A percentile compares a stretch with the other conserved stretches of the same genome.
These are phyloP conservation scores for Raphanus hybrid DNA, from an alignment of 441 rosid species.

Conservation along the genomic window DNA sequence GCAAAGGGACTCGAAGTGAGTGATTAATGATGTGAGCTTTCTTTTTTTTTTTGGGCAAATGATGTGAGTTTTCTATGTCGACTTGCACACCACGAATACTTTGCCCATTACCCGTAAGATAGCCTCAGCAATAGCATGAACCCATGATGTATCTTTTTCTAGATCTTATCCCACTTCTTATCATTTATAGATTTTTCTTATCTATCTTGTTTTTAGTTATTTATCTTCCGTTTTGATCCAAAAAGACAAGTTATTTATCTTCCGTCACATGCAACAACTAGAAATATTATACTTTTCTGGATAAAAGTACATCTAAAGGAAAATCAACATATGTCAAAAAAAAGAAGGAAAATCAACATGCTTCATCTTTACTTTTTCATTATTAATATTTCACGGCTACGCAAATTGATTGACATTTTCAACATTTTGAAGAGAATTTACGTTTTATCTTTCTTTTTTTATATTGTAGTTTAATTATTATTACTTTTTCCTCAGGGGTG, in stretches of 20 bases:
- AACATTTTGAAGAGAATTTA: background rate
- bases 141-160: constrained; percentile 5
- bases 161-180: constrained; percentile 10
- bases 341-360: constrained; percentile 8
- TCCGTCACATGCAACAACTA: constrained; percentile 9
- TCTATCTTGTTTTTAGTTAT: constrained; percentile 4
- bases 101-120: constrained; percentile 27
- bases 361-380: constrained; percentile 17
- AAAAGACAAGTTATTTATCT: background rate
- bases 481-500: background rate
- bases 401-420: background rate
- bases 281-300: background rate
- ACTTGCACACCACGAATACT: constrained; percentile 40
- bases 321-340: background rate
- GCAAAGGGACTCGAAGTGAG: constrained; percentile 9
- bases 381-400: constrained; percentile 1
- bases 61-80: constrained; percentile 32
- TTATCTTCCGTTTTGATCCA: no score
- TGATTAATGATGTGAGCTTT: constrained; percentile 19
- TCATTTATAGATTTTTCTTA: background rate
- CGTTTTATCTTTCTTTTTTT: background rate
- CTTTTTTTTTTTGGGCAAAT: background rate
- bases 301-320: constrained; percentile 6
- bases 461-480: background rate
- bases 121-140: constrained; percentile 14